Conservation (phyloP, 1,139 yeast genomes). For the Spencermartinsiella ligniputridi region DNA sequence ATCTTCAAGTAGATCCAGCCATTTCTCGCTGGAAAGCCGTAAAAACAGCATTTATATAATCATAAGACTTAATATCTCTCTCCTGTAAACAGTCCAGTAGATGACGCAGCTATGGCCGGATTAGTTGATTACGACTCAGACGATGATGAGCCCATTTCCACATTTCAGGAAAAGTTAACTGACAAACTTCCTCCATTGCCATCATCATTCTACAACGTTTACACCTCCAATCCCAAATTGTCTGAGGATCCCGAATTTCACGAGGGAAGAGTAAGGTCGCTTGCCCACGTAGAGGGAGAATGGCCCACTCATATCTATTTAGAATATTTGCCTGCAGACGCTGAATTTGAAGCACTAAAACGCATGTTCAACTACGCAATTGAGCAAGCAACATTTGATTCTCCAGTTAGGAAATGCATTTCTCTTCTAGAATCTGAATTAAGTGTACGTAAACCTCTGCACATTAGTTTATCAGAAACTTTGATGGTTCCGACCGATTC, state of each 20-base stretch:
- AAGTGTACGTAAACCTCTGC: conserved; percentile 30
- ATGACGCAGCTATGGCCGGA: not conserved
- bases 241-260: conserved; percentile 25
- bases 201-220: conserved; percentile 26
- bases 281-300: conserved; percentile 28
- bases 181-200: conserved; percentile 25
- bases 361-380: conserved; percentile 1
- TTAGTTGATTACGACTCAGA: conserved; percentile 19
- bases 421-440: conserved; percentile 27
- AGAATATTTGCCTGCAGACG: conserved; percentile 28
- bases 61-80: no score
- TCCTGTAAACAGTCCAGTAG: not conserved
- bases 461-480: conserved; percentile 33
- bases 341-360: conserved; percentile 4
- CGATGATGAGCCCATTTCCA: conserved; percentile 5
- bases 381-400: not conserved
- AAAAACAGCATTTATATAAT: not conserved
- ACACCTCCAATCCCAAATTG: conserved; percentile 24
- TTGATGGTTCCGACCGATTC: conserved; percentile 25
- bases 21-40: no score
- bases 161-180: not conserved
- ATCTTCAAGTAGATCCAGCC: no score
- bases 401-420: not conserved
- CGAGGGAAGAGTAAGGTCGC: conserved; percentile 25
- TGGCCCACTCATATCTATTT: conserved; percentile 36